Conservation (phyloP, 805 yeast species). For the Sugiyamaella valdiviana region DNA sequence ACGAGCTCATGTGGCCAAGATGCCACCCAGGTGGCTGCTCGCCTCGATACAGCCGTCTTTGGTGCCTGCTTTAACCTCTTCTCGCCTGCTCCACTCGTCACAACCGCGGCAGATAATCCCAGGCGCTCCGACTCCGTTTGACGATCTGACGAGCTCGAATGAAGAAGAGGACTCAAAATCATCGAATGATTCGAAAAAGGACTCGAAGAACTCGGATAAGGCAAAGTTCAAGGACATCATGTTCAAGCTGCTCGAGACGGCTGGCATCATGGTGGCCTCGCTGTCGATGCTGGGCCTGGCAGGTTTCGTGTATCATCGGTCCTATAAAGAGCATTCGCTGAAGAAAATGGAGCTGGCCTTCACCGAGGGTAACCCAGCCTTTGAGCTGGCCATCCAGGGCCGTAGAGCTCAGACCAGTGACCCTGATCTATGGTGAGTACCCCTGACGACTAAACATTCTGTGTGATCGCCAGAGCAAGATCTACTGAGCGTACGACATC, state of each 20-base stretch:
- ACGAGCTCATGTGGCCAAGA: too few relatives aligned
- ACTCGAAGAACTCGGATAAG: not conserved
- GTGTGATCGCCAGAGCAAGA: too few relatives aligned
- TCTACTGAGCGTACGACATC: too few relatives aligned
- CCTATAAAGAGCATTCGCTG: constrained; percentile 53
- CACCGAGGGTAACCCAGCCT: constrained; percentile 59
- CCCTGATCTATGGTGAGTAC: not conserved
- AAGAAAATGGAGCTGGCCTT: constrained; percentile 62
- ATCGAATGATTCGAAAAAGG: too few relatives aligned
- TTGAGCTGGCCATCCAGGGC: constrained; percentile 50
- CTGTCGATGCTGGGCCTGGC: constrained; percentile 62
- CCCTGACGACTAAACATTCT: too few relatives aligned
- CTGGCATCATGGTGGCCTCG: constrained; percentile 65
- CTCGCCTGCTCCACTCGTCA: not conserved
- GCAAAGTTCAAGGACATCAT: constrained; percentile 5
- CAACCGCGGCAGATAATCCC: constrained; percentile 2
- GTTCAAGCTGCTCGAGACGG: constrained; percentile 44
- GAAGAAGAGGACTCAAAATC: constrained; percentile 8
- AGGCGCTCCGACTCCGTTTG: constrained; percentile 8
- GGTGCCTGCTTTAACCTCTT: too few relatives aligned
- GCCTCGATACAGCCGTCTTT: too few relatives aligned
- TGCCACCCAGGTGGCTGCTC: too few relatives aligned
- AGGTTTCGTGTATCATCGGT: constrained; percentile 62
- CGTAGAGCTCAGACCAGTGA: constrained; percentile 18
- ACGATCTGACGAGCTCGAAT: constrained; percentile 4